A percentile compares a stretch with the other conserved stretches of the same genome.
Evolutionary conservation across 768 basidiomycete genomes (phyloP).

Genomic region (Pulveroboletus ravenelii): DNA sequence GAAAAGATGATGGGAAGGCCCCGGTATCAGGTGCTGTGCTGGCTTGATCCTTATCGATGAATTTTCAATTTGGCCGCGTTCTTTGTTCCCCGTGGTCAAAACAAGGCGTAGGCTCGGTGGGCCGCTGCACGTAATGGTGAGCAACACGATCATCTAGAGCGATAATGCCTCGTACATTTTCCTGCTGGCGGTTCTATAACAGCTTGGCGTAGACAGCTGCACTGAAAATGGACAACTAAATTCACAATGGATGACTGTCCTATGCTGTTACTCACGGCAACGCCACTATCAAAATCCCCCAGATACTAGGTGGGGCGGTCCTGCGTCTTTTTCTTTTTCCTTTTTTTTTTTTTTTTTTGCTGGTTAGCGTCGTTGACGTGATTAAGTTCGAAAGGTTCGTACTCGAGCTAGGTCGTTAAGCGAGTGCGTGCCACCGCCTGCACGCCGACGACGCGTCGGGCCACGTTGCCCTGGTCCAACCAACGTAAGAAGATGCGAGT

Average conservation of each 20-base stretch:
- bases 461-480: neutral
- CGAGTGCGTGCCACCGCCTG: neutral
- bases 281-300: slow-evolving; percentile 14
- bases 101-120: neutral
- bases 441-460: neutral
- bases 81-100: neutral
- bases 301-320: neutral
- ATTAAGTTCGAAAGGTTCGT: neutral
- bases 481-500: neutral
- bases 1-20: neutral
- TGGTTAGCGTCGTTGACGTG: neutral
- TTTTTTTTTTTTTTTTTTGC: neutral
- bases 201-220: neutral
- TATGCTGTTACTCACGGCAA: slow-evolving; percentile 3
- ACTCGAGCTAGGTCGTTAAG: neutral
- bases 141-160: neutral
- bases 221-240: neutral
- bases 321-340: neutral
- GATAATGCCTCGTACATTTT: slow-evolving; percentile 4
- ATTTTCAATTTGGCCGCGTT: neutral
- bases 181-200: slow-evolving; percentile 9
- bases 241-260: slow-evolving; percentile 2
- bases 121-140: slow-evolving; percentile 9
- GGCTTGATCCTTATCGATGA: neutral
- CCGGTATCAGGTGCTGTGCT: neutral